Percentiles rank a stretch among this genome's conserved stretches.
phyloP scores from a whole-genome alignment of 1,139 yeast species.

The Geotrichum fermentans region DNA sequence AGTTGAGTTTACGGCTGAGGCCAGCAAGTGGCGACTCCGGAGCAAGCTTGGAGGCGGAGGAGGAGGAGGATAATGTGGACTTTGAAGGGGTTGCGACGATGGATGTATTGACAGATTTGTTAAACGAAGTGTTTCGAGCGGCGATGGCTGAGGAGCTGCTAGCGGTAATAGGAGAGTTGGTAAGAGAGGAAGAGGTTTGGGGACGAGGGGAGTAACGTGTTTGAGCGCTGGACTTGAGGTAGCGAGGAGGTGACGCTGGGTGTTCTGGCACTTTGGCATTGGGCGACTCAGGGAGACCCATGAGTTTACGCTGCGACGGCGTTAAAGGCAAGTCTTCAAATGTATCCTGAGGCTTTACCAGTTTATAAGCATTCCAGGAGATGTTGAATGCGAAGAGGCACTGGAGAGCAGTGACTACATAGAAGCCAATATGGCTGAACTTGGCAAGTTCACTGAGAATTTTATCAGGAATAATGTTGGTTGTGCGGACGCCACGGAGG shows the following conservation, averaged over 20 bases:
- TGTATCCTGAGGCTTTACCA: conserved; percentile 38
- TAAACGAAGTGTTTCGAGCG: neutral
- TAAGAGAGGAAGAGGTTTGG: neutral
- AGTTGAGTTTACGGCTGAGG: conserved; percentile 13
- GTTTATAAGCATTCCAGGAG: conserved; percentile 35
- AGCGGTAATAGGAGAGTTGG: neutral
- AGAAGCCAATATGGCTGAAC: neutral
- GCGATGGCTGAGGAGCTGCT: neutral
- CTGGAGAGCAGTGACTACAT: conserved; percentile 26
- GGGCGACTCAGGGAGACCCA: conserved; percentile 40
- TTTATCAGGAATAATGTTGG: neutral
- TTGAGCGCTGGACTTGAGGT: conserved; percentile 31
- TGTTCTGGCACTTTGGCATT: conserved; percentile 11
- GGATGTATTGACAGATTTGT: neutral
- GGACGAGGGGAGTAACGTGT: conserved; percentile 28
- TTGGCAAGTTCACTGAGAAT: neutral
- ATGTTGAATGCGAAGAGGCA: conserved; percentile 40
- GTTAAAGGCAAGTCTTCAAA: conserved; percentile 43
- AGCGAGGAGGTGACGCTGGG: conserved; percentile 31
- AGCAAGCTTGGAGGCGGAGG: conserved; percentile 1
- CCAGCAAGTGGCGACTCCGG: conserved; percentile 18
- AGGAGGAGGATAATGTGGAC: neutral
- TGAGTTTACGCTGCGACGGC: conserved; percentile 41
- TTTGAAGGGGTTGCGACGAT: conserved; percentile 1
- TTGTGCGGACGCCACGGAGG: neutral